Evolutionary conservation across 2,329 filamentous ascomycete genomes (phyloP).

Genomic region (Tolypocladium amazonense): DNA sequence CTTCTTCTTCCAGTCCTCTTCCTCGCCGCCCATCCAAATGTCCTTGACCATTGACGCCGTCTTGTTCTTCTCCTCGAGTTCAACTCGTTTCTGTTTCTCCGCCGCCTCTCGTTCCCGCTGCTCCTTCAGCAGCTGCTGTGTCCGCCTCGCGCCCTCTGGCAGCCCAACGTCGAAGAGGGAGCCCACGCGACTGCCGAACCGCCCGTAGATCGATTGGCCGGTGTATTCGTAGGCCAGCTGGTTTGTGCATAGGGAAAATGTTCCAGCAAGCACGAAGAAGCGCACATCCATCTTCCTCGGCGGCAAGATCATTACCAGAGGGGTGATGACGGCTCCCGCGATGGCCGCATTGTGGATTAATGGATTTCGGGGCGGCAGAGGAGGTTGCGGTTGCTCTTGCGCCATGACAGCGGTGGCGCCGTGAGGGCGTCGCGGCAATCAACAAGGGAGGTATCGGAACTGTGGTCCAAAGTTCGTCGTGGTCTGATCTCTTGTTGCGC

Average conservation of each 20-base stretch:
- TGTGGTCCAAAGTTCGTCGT: background rate
- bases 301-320: slow-evolving; percentile 38
- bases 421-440: background rate
- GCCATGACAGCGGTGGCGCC: slow-evolving; percentile 11
- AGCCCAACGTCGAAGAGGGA: slow-evolving; percentile 41
- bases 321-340: slow-evolving; percentile 33
- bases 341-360: slow-evolving; percentile 38
- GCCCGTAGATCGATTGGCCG: slow-evolving; percentile 38
- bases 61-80: slow-evolving; percentile 18
- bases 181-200: slow-evolving; percentile 31
- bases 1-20: slow-evolving; percentile 43
- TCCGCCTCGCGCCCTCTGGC: slow-evolving; percentile 42
- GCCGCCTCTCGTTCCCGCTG: slow-evolving; percentile 30
- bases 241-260: slow-evolving; percentile 42
- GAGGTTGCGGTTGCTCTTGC: slow-evolving; percentile 13
- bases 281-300: slow-evolving; percentile 41
- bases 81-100: slow-evolving; percentile 12
- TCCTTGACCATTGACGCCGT: slow-evolving; percentile 27
- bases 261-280: slow-evolving; percentile 36
- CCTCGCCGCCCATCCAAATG: slow-evolving; percentile 49
- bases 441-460: background rate
- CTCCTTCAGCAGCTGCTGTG: slow-evolving; percentile 34
- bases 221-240: slow-evolving; percentile 47
- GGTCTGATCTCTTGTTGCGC: background rate
- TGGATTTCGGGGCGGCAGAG: slow-evolving; percentile 21